Evolutionary conservation across 768 basidiomycete genomes (phyloP), one percentile per base, ranked within the genome.

Genomic region (Boletus fagicola): DNA sequence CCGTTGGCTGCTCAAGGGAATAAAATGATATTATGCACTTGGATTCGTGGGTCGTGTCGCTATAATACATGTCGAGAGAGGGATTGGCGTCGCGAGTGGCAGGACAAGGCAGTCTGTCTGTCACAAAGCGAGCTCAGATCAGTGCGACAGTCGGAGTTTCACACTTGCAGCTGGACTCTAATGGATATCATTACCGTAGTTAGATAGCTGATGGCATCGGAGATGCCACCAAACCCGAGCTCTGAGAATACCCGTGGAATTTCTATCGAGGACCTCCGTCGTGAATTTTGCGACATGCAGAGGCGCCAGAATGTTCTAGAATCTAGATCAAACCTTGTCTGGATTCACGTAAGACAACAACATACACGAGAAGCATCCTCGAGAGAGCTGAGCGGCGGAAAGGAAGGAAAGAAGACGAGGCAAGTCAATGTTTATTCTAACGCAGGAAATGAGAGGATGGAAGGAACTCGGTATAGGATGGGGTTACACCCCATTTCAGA

Each of bases 171-270:
- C 28, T 47, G 46, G 47, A 8, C 24, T 54, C 13, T 12, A 15
- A 43, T 24, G 28, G 28, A 47, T 30, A 47, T 30, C 30, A 18
- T 30, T 43, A 51, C 43, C 38, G 16, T 26, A 15, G 33, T 22
- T 16, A 44, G 52, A 60, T 51, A 28, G 28, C 49, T 43, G 33
- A 53, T 45, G 39, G 15, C 51, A 50, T 54, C 65, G 66, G 63
- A 65, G 66, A 66, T 68, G 60, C 5, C 33, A 39, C 24, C 46
- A 61, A 57, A 50, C 28, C 58, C 64, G 65, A 60, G 16, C 38
- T 48, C 33, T 53, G 39, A 49, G 60, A 47, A 62, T 28, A 35
- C 53, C 24, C 46, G 22, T 55, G 54, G 45, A 28, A 39, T 38
- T 51, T 44, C 38, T 11, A 30, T 57, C 54, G 50, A 63, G 55